phyloP scores from a whole-genome alignment of 176 grass and related monocot genomes.

The Areca catechu region DNA sequence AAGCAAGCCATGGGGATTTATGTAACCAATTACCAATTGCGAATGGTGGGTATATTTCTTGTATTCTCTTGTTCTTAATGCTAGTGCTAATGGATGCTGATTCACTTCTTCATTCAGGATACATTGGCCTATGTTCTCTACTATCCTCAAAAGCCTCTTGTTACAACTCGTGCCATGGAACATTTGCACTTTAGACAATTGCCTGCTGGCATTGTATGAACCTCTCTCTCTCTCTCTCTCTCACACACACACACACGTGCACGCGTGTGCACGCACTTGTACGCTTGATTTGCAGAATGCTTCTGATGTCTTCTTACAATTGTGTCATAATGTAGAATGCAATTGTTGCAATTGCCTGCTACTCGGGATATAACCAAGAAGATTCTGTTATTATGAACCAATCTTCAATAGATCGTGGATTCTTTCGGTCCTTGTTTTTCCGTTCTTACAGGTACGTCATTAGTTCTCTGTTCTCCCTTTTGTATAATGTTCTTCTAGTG shows the following conservation, averaged over 20 bases:
- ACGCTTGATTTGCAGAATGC: not conserved
- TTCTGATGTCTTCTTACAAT: conserved; percentile 18
- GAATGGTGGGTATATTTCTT: conserved; percentile 62
- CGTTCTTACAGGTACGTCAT: conserved; percentile 76
- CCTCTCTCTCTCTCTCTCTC: not conserved
- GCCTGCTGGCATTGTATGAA: conserved; percentile 93
- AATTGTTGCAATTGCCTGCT: conserved; percentile 99
- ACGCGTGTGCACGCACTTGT: not conserved
- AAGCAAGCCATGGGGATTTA: conserved; percentile 99
- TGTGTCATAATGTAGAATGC: conserved; percentile 65
- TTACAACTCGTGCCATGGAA: conserved; percentile 96
- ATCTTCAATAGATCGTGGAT: conserved; percentile 96
- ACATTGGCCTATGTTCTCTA: conserved; percentile 96
- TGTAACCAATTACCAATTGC: conserved; percentile 96
- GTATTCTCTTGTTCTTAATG: not conserved
- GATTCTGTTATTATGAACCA: conserved; percentile 99
- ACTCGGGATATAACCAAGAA: conserved; percentile 99
- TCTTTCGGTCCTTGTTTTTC: conserved; percentile 94
- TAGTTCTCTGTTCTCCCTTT: conserved; percentile 7
- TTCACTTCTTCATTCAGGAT: conserved; percentile 45
- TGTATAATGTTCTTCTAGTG: not conserved
- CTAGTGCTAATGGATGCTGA: not conserved
- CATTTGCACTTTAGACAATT: conserved; percentile 98
- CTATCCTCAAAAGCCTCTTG: conserved; percentile 97
- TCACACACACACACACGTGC: not conserved